These are phyloP conservation scores for Trifolium pratense DNA, from an alignment of 306 rosid species.

Conservation along the genomic window DNA sequence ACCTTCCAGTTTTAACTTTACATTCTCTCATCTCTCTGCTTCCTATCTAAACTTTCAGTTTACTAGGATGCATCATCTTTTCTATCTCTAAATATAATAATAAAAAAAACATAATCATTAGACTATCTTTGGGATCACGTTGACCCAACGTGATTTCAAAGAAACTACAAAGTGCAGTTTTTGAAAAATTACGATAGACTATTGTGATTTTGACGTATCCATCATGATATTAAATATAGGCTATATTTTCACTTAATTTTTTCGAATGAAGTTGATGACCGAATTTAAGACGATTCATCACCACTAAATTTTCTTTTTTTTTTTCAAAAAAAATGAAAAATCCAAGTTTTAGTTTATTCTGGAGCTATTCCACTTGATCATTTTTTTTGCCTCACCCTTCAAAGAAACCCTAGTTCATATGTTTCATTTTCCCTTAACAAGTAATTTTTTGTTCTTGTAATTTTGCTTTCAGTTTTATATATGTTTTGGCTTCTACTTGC, in stretches of 20 bases:
- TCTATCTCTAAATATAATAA: constrained; percentile 15
- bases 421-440: constrained; percentile 17
- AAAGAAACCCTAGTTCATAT: constrained; percentile 40
- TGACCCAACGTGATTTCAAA: no score
- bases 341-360: constrained; percentile 21
- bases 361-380: constrained; percentile 18
- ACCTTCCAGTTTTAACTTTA: constrained; percentile 46
- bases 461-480: constrained; percentile 11
- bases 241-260: no score
- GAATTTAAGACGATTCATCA: no score
- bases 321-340: neutral
- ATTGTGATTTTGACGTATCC: no score
- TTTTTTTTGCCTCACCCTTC: constrained; percentile 29
- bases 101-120: no score
- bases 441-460: neutral
- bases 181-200: no score
- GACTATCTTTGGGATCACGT: no score
- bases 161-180: no score
- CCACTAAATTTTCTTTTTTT: no score
- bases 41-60: constrained; percentile 52
- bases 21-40: constrained; percentile 31
- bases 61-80: constrained; percentile 42
- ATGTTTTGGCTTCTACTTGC: constrained; percentile 2
- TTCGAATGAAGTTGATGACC: no score
- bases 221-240: no score